Base-by-base conservation (phyloP, 805 yeast species). In the Cyberlindnera maclurae region DNA sequence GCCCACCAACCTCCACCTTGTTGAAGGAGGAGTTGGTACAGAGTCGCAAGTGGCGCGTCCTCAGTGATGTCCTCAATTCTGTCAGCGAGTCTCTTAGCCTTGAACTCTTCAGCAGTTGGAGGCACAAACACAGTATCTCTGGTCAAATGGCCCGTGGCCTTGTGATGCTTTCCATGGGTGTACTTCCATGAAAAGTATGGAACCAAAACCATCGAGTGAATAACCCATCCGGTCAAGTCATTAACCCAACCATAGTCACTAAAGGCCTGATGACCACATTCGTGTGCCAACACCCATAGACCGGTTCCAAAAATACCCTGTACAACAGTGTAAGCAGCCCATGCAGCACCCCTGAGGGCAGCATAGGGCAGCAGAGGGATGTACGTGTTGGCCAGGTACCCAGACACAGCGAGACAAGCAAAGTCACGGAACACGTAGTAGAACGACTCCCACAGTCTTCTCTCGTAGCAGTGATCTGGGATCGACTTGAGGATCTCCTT, bases 241-340 rank as follows among this genome's bases (percentile, higher is more conserved):
- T 86, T 84, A 47, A 83, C 77, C 65, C 70, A 62, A 29, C 77
- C 77, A 56, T 77, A 79, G 52, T 81, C 84, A 29, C 82, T 71
- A 62, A 86, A 86, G 16, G 95, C 95, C 51, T 77, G 82, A 60
- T 85, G 95, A 44, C 95, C 95, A 68, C 95, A 85, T 63, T 85
- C 95, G 62, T 85, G 95, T 38, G 94, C 93, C 64, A 85, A 57
- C 36, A 85, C 82, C 95, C 95, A 85, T 35, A 80, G 38, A 34
- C 95, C 95, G 24, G 88, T 79, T 42, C 79, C 79, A 43, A 82
- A 74, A 39, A 84, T 64, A 22, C 90, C 87, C 51, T 75, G 74
- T 33, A 64, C 55, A 38, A 70, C 54, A 15, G 76, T 60, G 55
- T 82, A 79, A 13, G 57, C 60, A 29, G 68, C 47, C 90, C 93